phyloP scores from a whole-genome alignment of 108 stramenopile genomes.

The Stephanodiscus triporus region DNA sequence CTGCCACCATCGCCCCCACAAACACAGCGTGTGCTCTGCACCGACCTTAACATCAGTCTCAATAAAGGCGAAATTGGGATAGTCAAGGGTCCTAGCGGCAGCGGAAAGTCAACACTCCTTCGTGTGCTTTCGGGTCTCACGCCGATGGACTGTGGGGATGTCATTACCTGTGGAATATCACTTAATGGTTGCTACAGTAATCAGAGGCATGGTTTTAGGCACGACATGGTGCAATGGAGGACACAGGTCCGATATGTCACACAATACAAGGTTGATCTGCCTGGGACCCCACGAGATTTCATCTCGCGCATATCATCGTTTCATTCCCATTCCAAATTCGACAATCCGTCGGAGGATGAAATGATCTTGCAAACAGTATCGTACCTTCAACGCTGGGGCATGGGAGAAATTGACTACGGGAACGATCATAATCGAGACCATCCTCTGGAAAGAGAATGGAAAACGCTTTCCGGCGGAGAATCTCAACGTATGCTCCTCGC shows the following conservation, averaged over 20 bases:
- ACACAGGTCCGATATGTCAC: constrained; percentile 70
- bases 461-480: constrained; percentile 82
- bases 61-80: constrained; percentile 50
- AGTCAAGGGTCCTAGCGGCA: constrained; percentile 44
- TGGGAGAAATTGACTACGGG: not conserved
- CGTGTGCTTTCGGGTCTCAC: constrained; percentile 69
- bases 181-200: constrained; percentile 19
- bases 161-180: constrained; percentile 27
- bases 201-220: constrained; percentile 18
- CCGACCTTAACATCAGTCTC: constrained; percentile 25
- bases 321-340: constrained; percentile 14
- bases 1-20: constrained; percentile 13
- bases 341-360: constrained; percentile 25
- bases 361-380: constrained; percentile 33
- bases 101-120: constrained; percentile 79
- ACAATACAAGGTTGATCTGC: constrained; percentile 64
- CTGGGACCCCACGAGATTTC: constrained; percentile 41
- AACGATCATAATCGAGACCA: constrained; percentile 9
- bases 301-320: constrained; percentile 18
- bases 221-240: constrained; percentile 55
- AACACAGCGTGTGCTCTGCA: constrained; percentile 38
- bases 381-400: constrained; percentile 49
- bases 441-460: constrained; percentile 64
- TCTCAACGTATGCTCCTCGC: constrained; percentile 82
- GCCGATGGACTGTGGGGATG: constrained; percentile 44